Base-by-base conservation (phyloP, 441 rosid species). In the Gossypium gossypioides region DNA sequence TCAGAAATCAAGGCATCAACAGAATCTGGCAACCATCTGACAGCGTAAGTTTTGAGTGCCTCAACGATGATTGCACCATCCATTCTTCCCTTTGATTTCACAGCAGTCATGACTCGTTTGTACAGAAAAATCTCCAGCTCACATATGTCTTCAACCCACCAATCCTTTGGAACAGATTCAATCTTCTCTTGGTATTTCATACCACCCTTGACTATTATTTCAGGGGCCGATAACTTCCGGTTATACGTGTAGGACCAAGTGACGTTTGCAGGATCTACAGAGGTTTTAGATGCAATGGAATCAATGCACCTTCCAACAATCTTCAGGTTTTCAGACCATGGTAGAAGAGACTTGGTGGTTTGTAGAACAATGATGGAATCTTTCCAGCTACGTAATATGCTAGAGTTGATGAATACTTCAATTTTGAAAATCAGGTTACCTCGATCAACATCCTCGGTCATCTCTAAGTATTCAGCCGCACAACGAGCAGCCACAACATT, bases 101-200 rank as follows among this genome's bases (percentile, higher is more conserved):
- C 87, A 73, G 83, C 76, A 61, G 77, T 42, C 76, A 95, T 86
- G n/a, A 92, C 90, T 75, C 82, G 79, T 81, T 92, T 86, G 74
- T 86, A 95, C 68, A 88, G 83, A 82, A 87, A 90, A 65, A 92
- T 82, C 64, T 92, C 96, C 4, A 95, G 85, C 77, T 91, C 99
- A 60, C 92, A 89, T 13, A 89, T 73, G 84, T 92, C 99, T 87
- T 95, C 99, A 2, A 91, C 94, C 99, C 99, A 95, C 99, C 98
- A 95, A 82, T 95, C 99, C 74, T 80, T 85, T 0, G 99, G 98
- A 72, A 94, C 86, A 72, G 81, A 81, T 24, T 89, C 86, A 63
- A 64, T 72, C 80, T 81, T 86, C 72, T 83, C 92, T 10, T 48
- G 77, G 25, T 78, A 77, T 24, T 78, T 79, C 32, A 75, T 69